These are phyloP conservation scores for Tylopilus rubrobrunneus DNA, from an alignment of 768 basidiomycete species.

Conservation along the genomic window DNA sequence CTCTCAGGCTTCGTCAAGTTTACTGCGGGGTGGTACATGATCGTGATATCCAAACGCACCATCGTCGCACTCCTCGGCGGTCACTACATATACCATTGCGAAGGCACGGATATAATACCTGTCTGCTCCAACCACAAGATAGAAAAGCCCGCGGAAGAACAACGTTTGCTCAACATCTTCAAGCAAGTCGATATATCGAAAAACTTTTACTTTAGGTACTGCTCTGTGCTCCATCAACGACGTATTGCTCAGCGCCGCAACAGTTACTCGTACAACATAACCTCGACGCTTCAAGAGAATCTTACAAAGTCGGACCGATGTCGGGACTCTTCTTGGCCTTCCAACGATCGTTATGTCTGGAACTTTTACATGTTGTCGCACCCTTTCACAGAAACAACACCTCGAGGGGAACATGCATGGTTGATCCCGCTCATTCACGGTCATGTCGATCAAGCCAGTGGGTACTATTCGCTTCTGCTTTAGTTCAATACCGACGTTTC, in stretches of 20 bases:
- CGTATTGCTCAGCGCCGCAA: not conserved
- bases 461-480: conserved; percentile 28
- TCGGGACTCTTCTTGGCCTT: conserved; percentile 50
- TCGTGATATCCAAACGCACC: conserved; percentile 84
- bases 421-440: conserved; percentile 90
- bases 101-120: conserved; percentile 80
- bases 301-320: conserved; percentile 57
- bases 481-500: not conserved
- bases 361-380: conserved; percentile 82
- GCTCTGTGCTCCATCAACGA: not conserved
- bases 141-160: conserved; percentile 86
- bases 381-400: conserved; percentile 49
- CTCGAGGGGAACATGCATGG: conserved; percentile 66
- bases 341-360: conserved; percentile 92
- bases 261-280: conserved; percentile 95
- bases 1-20: conserved; percentile 81
- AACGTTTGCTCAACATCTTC: conserved; percentile 83
- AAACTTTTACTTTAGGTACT: conserved; percentile 96
- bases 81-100: conserved; percentile 95
- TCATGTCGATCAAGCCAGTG: conserved; percentile 97
- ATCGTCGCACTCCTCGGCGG: conserved; percentile 93
- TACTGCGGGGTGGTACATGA: conserved; percentile 95
- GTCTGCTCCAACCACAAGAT: conserved; percentile 76
- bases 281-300: conserved; percentile 93
- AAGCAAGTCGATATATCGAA: conserved; percentile 98